phyloP scores from a whole-genome alignment of 2,329 filamentous ascomycete genomes.

The Orbilia javanica region DNA sequence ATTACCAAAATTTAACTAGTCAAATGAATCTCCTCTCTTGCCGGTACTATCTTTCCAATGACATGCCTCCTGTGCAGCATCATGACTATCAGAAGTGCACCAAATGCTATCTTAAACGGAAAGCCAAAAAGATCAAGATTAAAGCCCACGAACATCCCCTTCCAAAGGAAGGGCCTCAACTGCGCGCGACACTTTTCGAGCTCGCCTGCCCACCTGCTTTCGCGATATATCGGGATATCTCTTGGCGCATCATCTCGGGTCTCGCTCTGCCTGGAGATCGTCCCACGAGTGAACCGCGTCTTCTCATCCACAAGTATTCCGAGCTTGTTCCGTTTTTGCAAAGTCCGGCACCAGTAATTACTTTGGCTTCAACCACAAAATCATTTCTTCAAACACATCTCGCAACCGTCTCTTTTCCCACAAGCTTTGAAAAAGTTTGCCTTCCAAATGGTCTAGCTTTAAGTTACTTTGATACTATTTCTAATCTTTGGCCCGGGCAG shows the following conservation, averaged over 20 bases:
- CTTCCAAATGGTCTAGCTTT: conserved; percentile 68
- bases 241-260: conserved; percentile 65
- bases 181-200: conserved; percentile 66
- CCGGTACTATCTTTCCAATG: conserved; percentile 61
- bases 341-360: conserved; percentile 61
- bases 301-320: neutral
- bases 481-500: conserved; percentile 65
- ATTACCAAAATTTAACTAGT: conserved; percentile 65
- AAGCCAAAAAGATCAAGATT: conserved; percentile 64
- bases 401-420: conserved; percentile 65
- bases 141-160: conserved; percentile 66
- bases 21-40: conserved; percentile 64
- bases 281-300: neutral
- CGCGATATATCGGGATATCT: conserved; percentile 66
- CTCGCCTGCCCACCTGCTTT: conserved; percentile 64
- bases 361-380: conserved; percentile 68
- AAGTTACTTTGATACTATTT: conserved; percentile 67
- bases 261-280: conserved; percentile 22
- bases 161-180: conserved; percentile 63
- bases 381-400: conserved; percentile 69
- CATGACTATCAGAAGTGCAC: conserved; percentile 63
- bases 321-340: conserved; percentile 59
- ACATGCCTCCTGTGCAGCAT: conserved; percentile 59
- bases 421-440: conserved; percentile 66
- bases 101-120: conserved; percentile 64